A percentile compares a stretch with the other conserved stretches of the same genome.
Conservation (phyloP, 306 rosid genomes). For the Boehmeria nivea region DNA sequence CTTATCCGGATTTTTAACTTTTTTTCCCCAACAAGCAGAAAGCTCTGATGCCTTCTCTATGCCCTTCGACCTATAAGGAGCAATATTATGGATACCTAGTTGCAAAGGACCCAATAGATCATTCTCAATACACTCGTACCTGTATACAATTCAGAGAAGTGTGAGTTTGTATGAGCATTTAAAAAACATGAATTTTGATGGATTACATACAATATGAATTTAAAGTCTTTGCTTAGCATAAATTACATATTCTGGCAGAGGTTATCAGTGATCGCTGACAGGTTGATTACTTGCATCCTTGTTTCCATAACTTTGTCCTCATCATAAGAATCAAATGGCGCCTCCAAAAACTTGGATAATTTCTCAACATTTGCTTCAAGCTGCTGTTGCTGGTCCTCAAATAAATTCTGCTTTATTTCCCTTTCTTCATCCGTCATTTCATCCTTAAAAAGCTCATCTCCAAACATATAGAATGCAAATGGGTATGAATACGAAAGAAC, state of each 20-base stretch:
- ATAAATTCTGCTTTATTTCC: constrained; percentile 77
- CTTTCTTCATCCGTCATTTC: constrained; percentile 61
- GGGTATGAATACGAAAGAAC: constrained; percentile 93
- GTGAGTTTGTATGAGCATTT: not conserved
- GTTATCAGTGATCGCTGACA: constrained; percentile 53
- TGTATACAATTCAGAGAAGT: constrained; percentile 31
- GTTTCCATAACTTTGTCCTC: constrained; percentile 57
- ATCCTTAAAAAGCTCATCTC: constrained; percentile 84
- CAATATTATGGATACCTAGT: constrained; percentile 64
- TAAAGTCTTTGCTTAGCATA: no score
- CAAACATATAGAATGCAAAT: constrained; percentile 96
- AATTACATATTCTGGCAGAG: constrained; percentile 80
- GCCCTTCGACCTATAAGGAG: constrained; percentile 90
- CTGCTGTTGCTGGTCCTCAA: constrained; percentile 98
- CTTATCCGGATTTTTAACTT: constrained; percentile 42
- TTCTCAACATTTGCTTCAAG: constrained; percentile 90
- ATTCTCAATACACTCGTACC: constrained; percentile 92
- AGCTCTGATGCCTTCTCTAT: constrained; percentile 88
- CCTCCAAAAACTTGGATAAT: constrained; percentile 76
- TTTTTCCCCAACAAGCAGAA: constrained; percentile 48
- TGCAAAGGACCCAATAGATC: constrained; percentile 73
- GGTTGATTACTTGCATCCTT: constrained; percentile 75
- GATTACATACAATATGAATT: not conserved
- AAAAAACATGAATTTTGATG: not conserved
- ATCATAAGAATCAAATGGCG: constrained; percentile 54